These are phyloP conservation scores for Cystobasidium sp. DNA, from an alignment of 1,284 basidiomycete genomes.

Conservation along the genomic window DNA sequence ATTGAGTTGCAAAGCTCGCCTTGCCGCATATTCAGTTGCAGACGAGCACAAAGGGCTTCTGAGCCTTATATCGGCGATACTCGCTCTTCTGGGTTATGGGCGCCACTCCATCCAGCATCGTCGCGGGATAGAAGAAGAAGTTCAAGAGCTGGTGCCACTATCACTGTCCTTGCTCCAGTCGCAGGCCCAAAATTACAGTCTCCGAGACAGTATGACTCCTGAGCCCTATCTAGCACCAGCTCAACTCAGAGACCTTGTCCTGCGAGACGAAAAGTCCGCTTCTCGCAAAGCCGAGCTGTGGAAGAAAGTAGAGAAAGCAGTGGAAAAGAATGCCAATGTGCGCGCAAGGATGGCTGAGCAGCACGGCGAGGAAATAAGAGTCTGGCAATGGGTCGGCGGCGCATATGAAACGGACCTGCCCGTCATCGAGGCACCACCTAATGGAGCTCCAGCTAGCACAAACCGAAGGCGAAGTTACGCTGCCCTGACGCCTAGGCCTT, in stretches of 20 bases:
- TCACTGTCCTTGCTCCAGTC: slow-evolving; percentile 80
- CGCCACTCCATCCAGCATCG: slow-evolving; percentile 63
- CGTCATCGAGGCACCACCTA: slow-evolving; percentile 2
- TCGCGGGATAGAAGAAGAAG: slow-evolving; percentile 69
- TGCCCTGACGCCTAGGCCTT: slow-evolving; percentile 16
- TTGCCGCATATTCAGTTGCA: slow-evolving; percentile 71
- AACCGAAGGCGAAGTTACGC: slow-evolving; percentile 35
- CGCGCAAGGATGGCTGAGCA: slow-evolving; percentile 85
- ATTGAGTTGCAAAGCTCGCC: slow-evolving; percentile 70
- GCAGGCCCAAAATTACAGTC: slow-evolving; percentile 79
- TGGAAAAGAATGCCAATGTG: slow-evolving; percentile 94
- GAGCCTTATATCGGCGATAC: slow-evolving; percentile 61
- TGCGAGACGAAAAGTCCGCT: slow-evolving; percentile 79
- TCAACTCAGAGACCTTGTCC: slow-evolving; percentile 86
- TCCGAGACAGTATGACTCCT: slow-evolving; percentile 77
- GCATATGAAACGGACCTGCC: slow-evolving; percentile 24
- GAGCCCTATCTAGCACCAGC: slow-evolving; percentile 82
- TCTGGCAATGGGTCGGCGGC: slow-evolving; percentile 62
- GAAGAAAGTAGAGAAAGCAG: slow-evolving; percentile 80
- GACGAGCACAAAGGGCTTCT: slow-evolving; percentile 68
- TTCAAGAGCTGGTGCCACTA: slow-evolving; percentile 75
- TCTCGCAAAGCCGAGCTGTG: slow-evolving; percentile 73
- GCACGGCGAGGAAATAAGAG: slow-evolving; percentile 68
- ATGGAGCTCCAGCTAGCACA: background rate
- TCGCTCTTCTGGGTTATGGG: slow-evolving; percentile 57